A percentile compares a stretch with the other conserved stretches of the same genome.
phyloP scores from a whole-genome alignment of 345 rosid species.

The Ceriops zippeliana region DNA sequence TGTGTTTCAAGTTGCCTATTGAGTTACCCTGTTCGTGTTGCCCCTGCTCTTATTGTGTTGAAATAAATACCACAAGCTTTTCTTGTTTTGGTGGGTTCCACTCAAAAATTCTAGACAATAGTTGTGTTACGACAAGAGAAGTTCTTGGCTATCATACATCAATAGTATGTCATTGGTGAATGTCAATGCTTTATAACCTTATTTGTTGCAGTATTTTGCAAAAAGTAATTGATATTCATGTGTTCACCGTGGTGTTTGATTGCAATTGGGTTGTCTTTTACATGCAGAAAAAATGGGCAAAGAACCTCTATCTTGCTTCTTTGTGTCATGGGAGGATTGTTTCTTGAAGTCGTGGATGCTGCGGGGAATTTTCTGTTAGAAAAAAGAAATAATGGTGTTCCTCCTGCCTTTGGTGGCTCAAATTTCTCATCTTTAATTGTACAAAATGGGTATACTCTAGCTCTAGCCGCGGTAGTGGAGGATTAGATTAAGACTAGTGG shows the following conservation, averaged over 20 bases:
- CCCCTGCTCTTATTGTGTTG: no score
- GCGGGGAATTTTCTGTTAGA: neutral
- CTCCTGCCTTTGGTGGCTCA: neutral
- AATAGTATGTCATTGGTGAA: neutral
- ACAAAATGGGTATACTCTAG: conserved; percentile 19
- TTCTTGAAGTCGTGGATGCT: conserved; percentile 15
- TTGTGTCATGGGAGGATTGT: conserved; percentile 40
- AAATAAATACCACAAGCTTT: neutral
- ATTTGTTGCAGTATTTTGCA: no score
- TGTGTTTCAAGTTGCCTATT: no score
- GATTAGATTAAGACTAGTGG: neutral
- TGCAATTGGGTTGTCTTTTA: neutral
- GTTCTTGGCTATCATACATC: no score
- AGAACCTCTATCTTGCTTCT: conserved; percentile 37
- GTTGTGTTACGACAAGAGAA: neutral
- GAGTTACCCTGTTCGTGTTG: neutral
- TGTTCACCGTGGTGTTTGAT: no score
- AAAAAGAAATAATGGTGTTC: neutral
- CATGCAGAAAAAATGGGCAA: conserved; percentile 41
- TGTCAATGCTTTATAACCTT: neutral
- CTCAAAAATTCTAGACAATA: neutral
- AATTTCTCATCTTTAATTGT: conserved; percentile 7
- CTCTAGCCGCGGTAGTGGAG: neutral
- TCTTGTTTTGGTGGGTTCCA: neutral
- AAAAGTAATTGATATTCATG: no score